Conservation (phyloP, 495 filamentous ascomycete genomes). For the Terfezia boudieri region DNA sequence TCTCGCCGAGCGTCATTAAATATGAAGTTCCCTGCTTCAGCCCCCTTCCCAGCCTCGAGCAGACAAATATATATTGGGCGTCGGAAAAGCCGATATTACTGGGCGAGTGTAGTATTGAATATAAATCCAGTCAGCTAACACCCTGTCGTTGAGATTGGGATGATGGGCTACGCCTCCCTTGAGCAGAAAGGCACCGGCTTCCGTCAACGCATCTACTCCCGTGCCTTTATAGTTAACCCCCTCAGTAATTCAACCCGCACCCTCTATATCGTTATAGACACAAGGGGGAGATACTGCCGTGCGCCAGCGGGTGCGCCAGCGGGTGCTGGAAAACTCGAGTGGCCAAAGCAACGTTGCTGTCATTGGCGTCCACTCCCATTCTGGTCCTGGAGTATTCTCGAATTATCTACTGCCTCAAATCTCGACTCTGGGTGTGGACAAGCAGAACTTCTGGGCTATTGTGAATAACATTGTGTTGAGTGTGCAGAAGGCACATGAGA, state of each 20-base stretch:
- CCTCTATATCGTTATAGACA: slow-evolving; percentile 74
- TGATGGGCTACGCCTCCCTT: slow-evolving; percentile 86
- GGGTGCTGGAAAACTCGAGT: no score
- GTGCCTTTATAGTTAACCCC: slow-evolving; percentile 69
- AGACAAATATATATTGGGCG: slow-evolving; percentile 56
- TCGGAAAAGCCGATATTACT: slow-evolving; percentile 87
- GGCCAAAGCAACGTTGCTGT: slow-evolving; percentile 76
- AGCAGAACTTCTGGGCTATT: slow-evolving; percentile 72
- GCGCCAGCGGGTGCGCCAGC: slow-evolving; percentile 67
- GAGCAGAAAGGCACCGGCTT: slow-evolving; percentile 70
- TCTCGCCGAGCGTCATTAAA: no score
- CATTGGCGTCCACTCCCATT: slow-evolving; percentile 84
- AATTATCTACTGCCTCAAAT: slow-evolving; percentile 94
- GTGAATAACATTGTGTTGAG: slow-evolving; percentile 69
- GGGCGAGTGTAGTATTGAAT: slow-evolving; percentile 46
- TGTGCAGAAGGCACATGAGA: slow-evolving; percentile 62
- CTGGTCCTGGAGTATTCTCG: slow-evolving; percentile 80
- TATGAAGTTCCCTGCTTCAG: no score
- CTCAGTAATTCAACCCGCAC: slow-evolving; percentile 47
- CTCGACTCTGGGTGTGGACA: slow-evolving; percentile 71
- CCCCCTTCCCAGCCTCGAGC: slow-evolving; percentile 8
- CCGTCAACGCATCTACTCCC: slow-evolving; percentile 71
- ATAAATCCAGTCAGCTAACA: slow-evolving; percentile 1
- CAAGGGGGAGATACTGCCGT: slow-evolving; percentile 82
- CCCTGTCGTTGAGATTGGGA: slow-evolving; percentile 77